phyloP scores from a whole-genome alignment of 1,284 basidiomycete genomes.

The Gymnopus androsaceus region DNA sequence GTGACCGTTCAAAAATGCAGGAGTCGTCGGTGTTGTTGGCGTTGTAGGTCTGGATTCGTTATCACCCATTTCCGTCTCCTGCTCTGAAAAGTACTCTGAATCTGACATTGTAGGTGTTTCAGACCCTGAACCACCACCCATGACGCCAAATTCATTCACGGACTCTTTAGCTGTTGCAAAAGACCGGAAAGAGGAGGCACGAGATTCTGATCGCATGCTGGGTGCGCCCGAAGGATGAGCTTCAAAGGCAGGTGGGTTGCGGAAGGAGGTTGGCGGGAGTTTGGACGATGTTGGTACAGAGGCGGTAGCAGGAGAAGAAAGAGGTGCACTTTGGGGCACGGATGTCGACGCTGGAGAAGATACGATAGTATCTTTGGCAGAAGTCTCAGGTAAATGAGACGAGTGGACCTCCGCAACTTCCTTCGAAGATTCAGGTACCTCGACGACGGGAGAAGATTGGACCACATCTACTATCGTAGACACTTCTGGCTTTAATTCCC shows the following conservation, averaged over 20 bases:
- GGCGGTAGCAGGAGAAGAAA: background rate
- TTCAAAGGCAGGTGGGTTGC: conserved; percentile 24
- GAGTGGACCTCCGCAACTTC: background rate
- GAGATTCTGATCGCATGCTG: conserved; percentile 30
- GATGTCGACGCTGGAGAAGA: conserved; percentile 4
- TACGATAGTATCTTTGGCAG: background rate
- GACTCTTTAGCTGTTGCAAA: conserved; percentile 42
- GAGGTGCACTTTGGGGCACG: background rate
- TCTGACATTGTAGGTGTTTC: conserved; percentile 11
- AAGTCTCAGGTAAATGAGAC: background rate
- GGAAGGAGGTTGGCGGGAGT: conserved; percentile 20
- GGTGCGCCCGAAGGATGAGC: conserved; percentile 17
- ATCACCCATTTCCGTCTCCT: conserved; percentile 11
- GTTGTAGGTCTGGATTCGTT: conserved; percentile 13
- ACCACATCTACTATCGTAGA: background rate
- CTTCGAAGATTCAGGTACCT: background rate
- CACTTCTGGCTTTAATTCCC: too few relatives aligned
- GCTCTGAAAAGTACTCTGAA: conserved; percentile 15
- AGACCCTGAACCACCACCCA: background rate
- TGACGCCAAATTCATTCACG: conserved; percentile 16
- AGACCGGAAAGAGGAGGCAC: conserved; percentile 36
- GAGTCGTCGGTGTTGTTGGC: background rate
- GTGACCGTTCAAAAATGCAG: background rate
- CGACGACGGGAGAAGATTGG: background rate
- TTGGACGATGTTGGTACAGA: conserved; percentile 1